phyloP scores from a whole-genome alignment of 352 stramenopile species.

The Globisporangium iwayamae region DNA sequence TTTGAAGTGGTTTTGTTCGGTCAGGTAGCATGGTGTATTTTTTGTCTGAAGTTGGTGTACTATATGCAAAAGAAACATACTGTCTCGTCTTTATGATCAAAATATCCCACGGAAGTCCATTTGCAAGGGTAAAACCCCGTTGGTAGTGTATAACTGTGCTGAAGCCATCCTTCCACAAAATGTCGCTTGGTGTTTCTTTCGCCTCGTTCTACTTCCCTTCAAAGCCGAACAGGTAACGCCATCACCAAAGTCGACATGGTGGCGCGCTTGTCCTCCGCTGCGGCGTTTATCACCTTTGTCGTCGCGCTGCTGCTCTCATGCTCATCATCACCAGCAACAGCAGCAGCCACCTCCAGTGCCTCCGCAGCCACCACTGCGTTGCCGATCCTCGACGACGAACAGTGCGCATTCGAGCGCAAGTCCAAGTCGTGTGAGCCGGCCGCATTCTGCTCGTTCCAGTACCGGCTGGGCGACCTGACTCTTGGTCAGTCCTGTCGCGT shows the following conservation, averaged over 20 bases:
- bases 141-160: no score
- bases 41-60: no score
- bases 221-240: not conserved
- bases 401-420: slow-evolving; percentile 7
- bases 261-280: not conserved
- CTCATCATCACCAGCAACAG: not conserved
- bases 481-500: slow-evolving; percentile 44
- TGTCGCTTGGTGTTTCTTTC: no score
- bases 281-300: not conserved
- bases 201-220: no score
- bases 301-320: not conserved
- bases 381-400: slow-evolving; percentile 1
- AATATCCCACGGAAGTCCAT: no score
- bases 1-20: no score
- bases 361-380: not conserved
- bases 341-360: no score
- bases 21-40: no score
- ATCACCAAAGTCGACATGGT: not conserved
- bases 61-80: no score
- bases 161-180: no score
- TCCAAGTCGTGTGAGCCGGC: slow-evolving; percentile 22
- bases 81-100: no score
- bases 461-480: slow-evolving; percentile 35
- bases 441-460: slow-evolving; percentile 34
- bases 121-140: no score